These are phyloP conservation scores for Rhynchosporium graminicola DNA, from an alignment of 2,329 filamentous ascomycete genomes.

Conservation along the genomic window DNA sequence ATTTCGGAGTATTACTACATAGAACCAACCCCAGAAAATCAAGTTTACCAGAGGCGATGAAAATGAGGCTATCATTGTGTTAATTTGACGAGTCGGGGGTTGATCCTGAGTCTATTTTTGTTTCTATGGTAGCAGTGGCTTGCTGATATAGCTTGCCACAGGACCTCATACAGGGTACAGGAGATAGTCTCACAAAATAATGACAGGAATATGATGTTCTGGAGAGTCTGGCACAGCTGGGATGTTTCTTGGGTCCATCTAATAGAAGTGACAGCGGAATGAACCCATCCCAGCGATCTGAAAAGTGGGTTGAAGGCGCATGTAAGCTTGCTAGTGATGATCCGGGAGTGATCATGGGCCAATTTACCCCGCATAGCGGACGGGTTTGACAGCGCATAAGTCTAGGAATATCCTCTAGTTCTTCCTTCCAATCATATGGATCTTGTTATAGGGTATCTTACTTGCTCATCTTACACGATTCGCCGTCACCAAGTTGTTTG, in stretches of 20 bases:
- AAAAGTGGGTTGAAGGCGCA: neutral
- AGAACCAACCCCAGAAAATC: conserved; percentile 21
- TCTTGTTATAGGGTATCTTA: neutral
- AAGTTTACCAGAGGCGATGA: conserved; percentile 6
- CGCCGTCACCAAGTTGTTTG: neutral
- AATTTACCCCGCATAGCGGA: neutral
- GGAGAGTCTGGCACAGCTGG: neutral
- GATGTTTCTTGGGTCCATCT: neutral
- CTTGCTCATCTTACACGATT: neutral
- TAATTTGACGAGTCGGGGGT: conserved; percentile 8
- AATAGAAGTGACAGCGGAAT: neutral
- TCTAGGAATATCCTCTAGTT: neutral
- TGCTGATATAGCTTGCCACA: conserved; percentile 6
- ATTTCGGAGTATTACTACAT: conserved; percentile 28
- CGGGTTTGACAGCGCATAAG: neutral
- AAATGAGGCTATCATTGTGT: neutral
- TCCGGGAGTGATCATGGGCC: neutral
- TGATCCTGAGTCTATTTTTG: conserved; percentile 7
- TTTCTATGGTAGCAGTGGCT: neutral
- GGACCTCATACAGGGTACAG: neutral
- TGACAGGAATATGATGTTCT: neutral
- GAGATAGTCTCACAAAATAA: neutral
- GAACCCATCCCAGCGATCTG: neutral
- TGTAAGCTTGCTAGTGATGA: neutral
- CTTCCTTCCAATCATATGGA: neutral